Evolutionary conservation across 2,329 filamentous ascomycete genomes (phyloP), one percentile per base, ranked within the genome.

Genomic region (Chrysosporium queenslandicum): DNA sequence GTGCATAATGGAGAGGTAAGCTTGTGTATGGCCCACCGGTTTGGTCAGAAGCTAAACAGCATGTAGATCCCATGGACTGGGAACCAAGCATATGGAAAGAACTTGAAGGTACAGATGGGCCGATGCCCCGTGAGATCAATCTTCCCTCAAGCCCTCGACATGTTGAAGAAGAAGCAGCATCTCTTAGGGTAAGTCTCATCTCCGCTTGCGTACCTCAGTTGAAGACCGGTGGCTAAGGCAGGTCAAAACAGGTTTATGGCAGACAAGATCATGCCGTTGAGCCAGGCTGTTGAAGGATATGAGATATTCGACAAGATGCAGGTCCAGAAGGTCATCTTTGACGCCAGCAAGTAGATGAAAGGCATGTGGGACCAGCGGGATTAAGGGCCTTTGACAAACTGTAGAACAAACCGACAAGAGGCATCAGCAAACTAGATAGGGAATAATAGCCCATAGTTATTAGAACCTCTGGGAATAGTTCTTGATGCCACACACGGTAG

Each of bases 241-340:
- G 11, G 16, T 27, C 30, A 8, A 16, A 51, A 25, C 59, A 85
- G 84, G 53, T 88, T 88, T 70, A 86, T 88, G 83, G 82, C 83
- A 46, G 82, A 87, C 55, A 81, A 85, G 59, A 77, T 86, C 59
- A 85, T 87, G 81, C 82, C 83, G 1, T 71, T 87, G 37, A 74
- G 74, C 4, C 72, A 83, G 50, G 85, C 83, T 0, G 76, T 79
- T 2, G 77, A 84, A 62, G 85, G 80, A 39, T 88, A 87, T 62
- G 77, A 83, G 7, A 69, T 86, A 23, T 88, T 87, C 63, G 80
- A 87, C 63, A 77, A 82, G 57, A 85, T 83, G 78, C 79, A 83
- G 67, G 83, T 77, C 18, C 83, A 87, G 60, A 87, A 88, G 71
- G 81, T 88, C 12, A 76, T 87, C 14, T 87, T 87, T 62, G 76